Percentiles rank a stretch among this genome's conserved stretches.
Conservation (phyloP, 352 stramenopile genomes). For the Pilasporangium apinafurcum region DNA sequence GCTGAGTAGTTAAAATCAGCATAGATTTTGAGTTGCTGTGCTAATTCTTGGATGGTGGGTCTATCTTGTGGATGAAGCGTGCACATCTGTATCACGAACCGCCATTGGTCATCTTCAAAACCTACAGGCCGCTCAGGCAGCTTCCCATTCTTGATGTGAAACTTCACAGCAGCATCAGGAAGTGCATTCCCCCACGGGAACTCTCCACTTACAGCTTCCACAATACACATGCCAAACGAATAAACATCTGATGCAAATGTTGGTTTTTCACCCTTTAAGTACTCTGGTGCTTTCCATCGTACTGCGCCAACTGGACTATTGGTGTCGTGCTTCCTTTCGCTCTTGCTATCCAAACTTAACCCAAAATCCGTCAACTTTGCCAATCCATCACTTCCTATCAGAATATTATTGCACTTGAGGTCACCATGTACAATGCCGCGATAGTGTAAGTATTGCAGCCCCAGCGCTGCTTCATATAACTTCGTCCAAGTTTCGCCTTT, state of each 20-base stretch:
- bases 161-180: slow-evolving; percentile 2
- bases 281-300: slow-evolving; percentile 6
- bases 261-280: neutral
- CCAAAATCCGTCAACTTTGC: slow-evolving; percentile 19
- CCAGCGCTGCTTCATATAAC: slow-evolving; percentile 15
- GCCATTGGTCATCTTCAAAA: slow-evolving; percentile 3
- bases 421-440: slow-evolving; percentile 49
- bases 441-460: slow-evolving; percentile 45
- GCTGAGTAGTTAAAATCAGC: too few species aligned
- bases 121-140: neutral
- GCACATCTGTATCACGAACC: slow-evolving; percentile 10
- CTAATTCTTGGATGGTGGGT: slow-evolving; percentile 6
- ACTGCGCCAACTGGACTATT: neutral
- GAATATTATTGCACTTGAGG: slow-evolving; percentile 57
- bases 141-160: neutral
- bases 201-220: slow-evolving; percentile 8
- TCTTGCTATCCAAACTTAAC: slow-evolving; percentile 6
- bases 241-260: slow-evolving; percentile 10
- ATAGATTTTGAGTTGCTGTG: slow-evolving; percentile 5
- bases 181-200: slow-evolving; percentile 5
- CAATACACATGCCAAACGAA: slow-evolving; percentile 12
- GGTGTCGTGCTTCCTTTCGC: slow-evolving; percentile 1
- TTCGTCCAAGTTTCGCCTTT: too few species aligned
- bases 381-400: slow-evolving; percentile 30
- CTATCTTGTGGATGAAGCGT: slow-evolving; percentile 2